Conservation (phyloP, 371 early-diverging fungal species). For the Rhizopus arrhizus region DNA sequence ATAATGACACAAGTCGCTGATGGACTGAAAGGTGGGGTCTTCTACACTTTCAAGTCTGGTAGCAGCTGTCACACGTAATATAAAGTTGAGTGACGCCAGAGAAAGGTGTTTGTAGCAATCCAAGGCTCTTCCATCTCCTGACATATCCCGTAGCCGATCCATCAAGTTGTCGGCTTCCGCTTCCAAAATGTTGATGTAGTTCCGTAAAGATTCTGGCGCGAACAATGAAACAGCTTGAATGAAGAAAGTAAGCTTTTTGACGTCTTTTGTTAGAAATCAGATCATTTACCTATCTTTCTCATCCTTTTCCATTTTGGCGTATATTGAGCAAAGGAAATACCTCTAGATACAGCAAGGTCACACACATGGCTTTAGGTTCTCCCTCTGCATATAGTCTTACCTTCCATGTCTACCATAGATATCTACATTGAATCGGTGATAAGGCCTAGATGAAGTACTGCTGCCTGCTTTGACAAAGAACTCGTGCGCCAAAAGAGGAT, state of each 20-base stretch:
- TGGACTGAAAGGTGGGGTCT: too few relatives aligned
- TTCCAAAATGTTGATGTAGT: not conserved
- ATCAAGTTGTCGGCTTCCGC: not conserved
- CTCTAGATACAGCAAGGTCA: not conserved
- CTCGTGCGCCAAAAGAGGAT: constrained; percentile 22
- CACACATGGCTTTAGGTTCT: too few relatives aligned
- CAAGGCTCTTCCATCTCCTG: not conserved
- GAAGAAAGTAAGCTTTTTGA: too few relatives aligned
- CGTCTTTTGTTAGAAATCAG: not conserved
- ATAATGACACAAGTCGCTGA: too few relatives aligned
- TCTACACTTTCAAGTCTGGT: too few relatives aligned
- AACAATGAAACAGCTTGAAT: constrained; percentile 4
- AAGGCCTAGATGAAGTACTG: constrained; percentile 11
- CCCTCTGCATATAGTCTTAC: not conserved
- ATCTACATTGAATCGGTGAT: constrained; percentile 15
- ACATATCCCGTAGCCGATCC: not conserved
- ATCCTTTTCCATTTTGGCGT: not conserved
- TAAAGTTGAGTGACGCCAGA: too few relatives aligned
- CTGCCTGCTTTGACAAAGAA: constrained; percentile 18
- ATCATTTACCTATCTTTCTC: not conserved
- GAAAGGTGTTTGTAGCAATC: not conserved
- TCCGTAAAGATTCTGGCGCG: constrained; percentile 7
- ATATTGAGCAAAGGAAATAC: not conserved
- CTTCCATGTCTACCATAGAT: constrained; percentile 19
- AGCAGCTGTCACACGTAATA: too few relatives aligned